Base-by-base conservation (phyloP, 805 yeast genomes). In the Torulaspora gathmanii region DNA sequence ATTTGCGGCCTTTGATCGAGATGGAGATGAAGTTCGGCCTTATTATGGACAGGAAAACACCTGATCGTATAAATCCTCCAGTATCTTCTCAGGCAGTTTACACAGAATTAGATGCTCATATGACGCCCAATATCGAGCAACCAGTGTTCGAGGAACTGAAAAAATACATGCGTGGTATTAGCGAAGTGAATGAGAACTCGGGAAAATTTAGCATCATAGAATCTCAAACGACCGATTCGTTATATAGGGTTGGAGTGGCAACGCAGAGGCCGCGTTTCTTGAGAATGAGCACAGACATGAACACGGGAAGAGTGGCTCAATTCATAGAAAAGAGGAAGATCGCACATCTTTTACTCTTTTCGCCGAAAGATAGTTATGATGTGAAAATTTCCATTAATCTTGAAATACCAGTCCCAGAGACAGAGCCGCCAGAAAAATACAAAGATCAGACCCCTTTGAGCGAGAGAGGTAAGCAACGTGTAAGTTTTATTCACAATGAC, bases 341-440 rank as follows among this genome's bases (percentile, higher is more conserved):
- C n/a, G 77, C 87, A 2, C 88, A 84, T 59, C 64, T 90, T 45
- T 74, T 78, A 56, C 71, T 89, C 16, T 81, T 78, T 57, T 75
- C 83, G 44, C 96, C 96, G 3, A 82, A 85, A 51, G 78, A 85
- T 26, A 72, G 80, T 64, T 82, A 81, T 60, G 97, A 89, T 65
- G 71, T 83, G 54, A 75, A 95, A 54, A 69, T 89, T 29, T 81
- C 95, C 5, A 67, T 90, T 51, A 79, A 87, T 30, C 65, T 85
- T 23, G 97, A 89, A 77, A 62, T 82, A 47, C 96, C 96, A 0
- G 66, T 66, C 10, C 60, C 69, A 4, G 76, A 78, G 19, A 74
- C 77, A 27, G 80, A 67, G 65, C 78, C 60, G 64, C 81, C 69
- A 54, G 82, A 61, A 76, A 67, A 74, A 70, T 58, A 77, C 64